Evolutionary conservation across 805 yeast species (phyloP).

Genomic region (Grigorovia transvaalensis): DNA sequence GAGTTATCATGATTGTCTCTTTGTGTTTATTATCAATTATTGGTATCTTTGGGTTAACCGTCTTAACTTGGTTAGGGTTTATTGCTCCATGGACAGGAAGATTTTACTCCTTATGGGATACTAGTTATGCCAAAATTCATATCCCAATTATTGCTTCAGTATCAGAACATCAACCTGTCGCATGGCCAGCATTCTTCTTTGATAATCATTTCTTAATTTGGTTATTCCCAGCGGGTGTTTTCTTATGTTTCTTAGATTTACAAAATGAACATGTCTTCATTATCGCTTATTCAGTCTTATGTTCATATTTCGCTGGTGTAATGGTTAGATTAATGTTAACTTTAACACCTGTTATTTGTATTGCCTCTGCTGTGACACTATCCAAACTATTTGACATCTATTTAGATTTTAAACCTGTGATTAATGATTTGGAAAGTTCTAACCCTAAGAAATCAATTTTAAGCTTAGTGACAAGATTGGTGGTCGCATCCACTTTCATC

Average conservation of each 20-base stretch:
- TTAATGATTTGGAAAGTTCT: neutral
- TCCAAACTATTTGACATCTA: constrained; percentile 78
- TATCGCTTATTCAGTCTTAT: constrained; percentile 83
- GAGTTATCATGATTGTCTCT: constrained; percentile 52
- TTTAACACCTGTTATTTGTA: constrained; percentile 92
- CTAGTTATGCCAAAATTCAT: constrained; percentile 93
- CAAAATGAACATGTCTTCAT: constrained; percentile 88
- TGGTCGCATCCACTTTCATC: constrained; percentile 57
- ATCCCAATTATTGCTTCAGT: constrained; percentile 98
- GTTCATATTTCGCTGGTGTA: constrained; percentile 96
- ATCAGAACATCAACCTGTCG: constrained; percentile 99
- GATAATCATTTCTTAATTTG: constrained; percentile 89
- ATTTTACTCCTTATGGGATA: constrained; percentile 97
- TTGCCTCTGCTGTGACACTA: constrained; percentile 79
- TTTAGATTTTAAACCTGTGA: constrained; percentile 39
- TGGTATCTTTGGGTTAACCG: constrained; percentile 64
- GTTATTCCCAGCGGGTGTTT: constrained; percentile 98
- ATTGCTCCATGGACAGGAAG: constrained; percentile 99
- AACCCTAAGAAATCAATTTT: constrained; percentile 5
- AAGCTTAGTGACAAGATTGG: constrained; percentile 41
- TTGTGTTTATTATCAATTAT: constrained; percentile 43
- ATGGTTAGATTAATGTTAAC: constrained; percentile 98
- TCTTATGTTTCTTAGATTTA: constrained; percentile 79
- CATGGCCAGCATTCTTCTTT: constrained; percentile 97
- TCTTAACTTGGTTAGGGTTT: constrained; percentile 78